phyloP scores from a whole-genome alignment of 306 rosid species.

The Heteromeles arbutifolia region DNA sequence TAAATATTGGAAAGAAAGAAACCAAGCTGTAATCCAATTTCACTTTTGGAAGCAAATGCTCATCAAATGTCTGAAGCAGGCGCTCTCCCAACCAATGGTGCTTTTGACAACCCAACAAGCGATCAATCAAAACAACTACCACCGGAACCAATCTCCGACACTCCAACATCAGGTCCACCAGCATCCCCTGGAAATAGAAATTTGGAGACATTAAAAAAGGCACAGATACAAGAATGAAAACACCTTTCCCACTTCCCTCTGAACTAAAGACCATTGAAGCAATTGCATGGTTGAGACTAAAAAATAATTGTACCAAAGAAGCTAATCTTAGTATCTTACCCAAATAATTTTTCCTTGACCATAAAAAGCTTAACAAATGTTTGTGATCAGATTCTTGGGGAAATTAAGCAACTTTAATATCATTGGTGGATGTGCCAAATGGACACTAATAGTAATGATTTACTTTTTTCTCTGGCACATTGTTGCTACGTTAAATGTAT shows the following conservation, averaged over 20 bases:
- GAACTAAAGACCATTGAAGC: background rate
- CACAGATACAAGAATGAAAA: background rate
- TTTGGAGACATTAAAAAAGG: background rate
- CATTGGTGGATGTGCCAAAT: background rate
- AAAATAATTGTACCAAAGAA: background rate
- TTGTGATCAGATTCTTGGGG: background rate
- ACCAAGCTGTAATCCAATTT: conserved; percentile 65
- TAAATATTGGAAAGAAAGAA: conserved; percentile 71
- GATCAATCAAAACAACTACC: conserved; percentile 71
- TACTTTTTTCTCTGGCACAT: background rate
- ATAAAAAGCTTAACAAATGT: too few species aligned
- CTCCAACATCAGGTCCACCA: conserved; percentile 73
- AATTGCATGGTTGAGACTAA: background rate
- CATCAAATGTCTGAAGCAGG: conserved; percentile 83
- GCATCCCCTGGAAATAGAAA: conserved; percentile 51
- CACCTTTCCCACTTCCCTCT: background rate
- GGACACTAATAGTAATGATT: background rate
- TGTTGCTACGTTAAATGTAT: background rate
- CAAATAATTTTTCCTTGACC: background rate
- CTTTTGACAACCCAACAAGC: conserved; percentile 73
- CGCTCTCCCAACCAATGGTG: conserved; percentile 84
- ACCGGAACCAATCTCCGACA: conserved; percentile 70
- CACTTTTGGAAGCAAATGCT: conserved; percentile 80
- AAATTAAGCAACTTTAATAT: too few species aligned
- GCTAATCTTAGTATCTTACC: background rate